A percentile compares a stretch with the other conserved stretches of the same genome.
phyloP scores from a whole-genome alignment of 495 filamentous ascomycete genomes.

The Physcia stellaris region DNA sequence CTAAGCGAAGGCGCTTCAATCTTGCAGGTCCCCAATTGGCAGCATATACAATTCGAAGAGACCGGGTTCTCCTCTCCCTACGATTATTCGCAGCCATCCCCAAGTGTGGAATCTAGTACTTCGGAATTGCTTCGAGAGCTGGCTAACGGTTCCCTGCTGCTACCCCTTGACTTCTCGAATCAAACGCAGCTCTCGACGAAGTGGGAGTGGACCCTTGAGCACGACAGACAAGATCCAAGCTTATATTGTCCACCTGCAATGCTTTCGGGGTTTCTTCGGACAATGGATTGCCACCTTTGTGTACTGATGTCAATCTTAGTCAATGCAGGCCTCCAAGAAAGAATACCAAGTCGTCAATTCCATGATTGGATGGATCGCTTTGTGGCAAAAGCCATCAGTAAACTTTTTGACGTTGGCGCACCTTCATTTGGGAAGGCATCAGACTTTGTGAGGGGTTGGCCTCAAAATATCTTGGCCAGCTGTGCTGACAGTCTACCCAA shows the following conservation, averaged over 20 bases:
- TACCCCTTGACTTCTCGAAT: neutral
- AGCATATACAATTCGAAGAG: neutral
- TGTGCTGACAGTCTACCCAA: neutral
- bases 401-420: constrained; percentile 4
- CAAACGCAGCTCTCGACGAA: neutral
- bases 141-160: neutral
- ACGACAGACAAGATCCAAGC: neutral
- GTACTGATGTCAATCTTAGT: neutral
- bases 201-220: neutral
- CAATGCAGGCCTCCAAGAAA: neutral
- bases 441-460: neutral
- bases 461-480: neutral
- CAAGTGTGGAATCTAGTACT: neutral
- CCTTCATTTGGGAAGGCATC: constrained; percentile 5
- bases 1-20: neutral
- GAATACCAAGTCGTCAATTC: neutral
- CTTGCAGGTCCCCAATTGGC: neutral
- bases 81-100: neutral
- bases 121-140: neutral
- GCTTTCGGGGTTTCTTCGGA: too few relatives aligned
- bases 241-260: neutral
- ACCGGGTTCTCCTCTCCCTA: constrained; percentile 4
- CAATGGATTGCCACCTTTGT: too few relatives aligned
- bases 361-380: neutral
- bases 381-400: constrained; percentile 1